phyloP scores from a whole-genome alignment of 2,329 filamentous ascomycete species.

The Periconia macrospinosa region DNA sequence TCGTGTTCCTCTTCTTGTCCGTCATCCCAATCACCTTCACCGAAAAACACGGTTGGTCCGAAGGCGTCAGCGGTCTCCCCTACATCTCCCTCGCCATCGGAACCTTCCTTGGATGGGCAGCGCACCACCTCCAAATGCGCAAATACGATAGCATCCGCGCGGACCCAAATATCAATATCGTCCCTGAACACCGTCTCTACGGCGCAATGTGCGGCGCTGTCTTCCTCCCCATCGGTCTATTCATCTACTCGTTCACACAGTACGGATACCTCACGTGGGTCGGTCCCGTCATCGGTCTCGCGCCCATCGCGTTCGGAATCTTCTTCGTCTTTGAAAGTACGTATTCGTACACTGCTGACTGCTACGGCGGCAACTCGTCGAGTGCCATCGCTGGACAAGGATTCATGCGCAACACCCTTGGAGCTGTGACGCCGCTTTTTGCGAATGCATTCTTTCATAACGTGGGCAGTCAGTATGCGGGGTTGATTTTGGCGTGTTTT shows the following conservation, averaged over 20 bases:
- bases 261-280: slow-evolving; percentile 54
- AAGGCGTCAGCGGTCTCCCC: slow-evolving; percentile 54
- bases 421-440: slow-evolving; percentile 56
- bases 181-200: slow-evolving; percentile 38
- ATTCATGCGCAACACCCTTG: slow-evolving; percentile 57
- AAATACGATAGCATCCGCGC: slow-evolving; percentile 50
- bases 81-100: slow-evolving; percentile 56
- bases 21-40: slow-evolving; percentile 42
- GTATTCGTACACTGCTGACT: slow-evolving; percentile 57
- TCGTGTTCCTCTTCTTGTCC: slow-evolving; percentile 57
- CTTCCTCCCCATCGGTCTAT: slow-evolving; percentile 34
- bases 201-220: slow-evolving; percentile 36
- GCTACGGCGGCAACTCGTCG: slow-evolving; percentile 52
- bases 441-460: slow-evolving; percentile 58
- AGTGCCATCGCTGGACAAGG: slow-evolving; percentile 55
- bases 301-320: slow-evolving; percentile 56
- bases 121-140: slow-evolving; percentile 55
- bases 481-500: slow-evolving; percentile 52
- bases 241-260: slow-evolving; percentile 58
- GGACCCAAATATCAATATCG: slow-evolving; percentile 40
- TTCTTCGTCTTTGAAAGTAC: slow-evolving; percentile 54
- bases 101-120: slow-evolving; percentile 52
- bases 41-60: slow-evolving; percentile 56
- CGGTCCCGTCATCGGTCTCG: slow-evolving; percentile 53
- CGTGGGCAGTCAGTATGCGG: slow-evolving; percentile 56